phyloP scores from a whole-genome alignment of 2,329 filamentous ascomycete genomes.

The Aspergillus uvarum region DNA sequence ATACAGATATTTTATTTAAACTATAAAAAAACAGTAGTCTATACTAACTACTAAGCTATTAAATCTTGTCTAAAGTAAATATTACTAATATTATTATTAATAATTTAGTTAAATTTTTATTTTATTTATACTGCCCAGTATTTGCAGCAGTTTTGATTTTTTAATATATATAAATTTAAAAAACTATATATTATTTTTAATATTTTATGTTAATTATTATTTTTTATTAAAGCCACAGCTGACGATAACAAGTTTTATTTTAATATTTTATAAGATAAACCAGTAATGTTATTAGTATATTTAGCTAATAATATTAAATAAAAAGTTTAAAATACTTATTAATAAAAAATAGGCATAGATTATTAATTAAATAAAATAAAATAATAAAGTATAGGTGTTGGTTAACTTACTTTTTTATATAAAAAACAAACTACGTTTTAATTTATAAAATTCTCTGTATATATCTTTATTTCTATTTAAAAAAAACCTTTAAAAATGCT shows the following conservation, averaged over 20 bases:
- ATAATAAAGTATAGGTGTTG: not conserved
- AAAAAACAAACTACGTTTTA: not conserved
- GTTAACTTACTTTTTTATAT: not conserved
- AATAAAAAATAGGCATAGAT: slow-evolving; percentile 8
- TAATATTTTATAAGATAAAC: not conserved
- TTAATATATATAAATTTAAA: no score
- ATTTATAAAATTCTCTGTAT: not conserved
- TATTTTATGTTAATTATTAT: not conserved
- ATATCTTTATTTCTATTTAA: not conserved
- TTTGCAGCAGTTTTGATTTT: no score
- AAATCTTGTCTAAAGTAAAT: not conserved
- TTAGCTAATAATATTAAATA: not conserved
- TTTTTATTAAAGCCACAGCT: not conserved
- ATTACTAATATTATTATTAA: not conserved
- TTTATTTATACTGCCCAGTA: no score
- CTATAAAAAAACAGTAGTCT: no score
- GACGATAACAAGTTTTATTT: not conserved
- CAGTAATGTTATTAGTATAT: slow-evolving; percentile 3
- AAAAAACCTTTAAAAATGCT: not conserved
- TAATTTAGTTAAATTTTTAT: not conserved
- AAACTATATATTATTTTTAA: not conserved
- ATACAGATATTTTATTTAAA: no score
- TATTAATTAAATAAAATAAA: not conserved
- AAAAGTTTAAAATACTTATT: slow-evolving; percentile 4
- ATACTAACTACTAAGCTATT: not conserved